Evolutionary conservation across 192 early-diverging fungal species (phyloP).

Genomic region (Helicostylum pulchrum): DNA sequence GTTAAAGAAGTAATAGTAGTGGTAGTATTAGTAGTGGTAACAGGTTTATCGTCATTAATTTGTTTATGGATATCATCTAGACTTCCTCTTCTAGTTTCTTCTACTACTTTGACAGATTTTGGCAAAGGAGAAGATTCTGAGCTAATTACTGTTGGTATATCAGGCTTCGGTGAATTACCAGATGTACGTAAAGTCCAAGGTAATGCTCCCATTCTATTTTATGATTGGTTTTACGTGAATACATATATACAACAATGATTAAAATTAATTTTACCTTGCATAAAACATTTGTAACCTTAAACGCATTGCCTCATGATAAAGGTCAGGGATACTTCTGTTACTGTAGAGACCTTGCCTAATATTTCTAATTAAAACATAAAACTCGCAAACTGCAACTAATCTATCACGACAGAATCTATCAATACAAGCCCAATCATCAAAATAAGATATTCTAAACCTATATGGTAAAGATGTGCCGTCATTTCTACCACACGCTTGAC

Average conservation of each 20-base stretch:
- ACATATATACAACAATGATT: neutral
- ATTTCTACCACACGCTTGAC: conserved; percentile 52
- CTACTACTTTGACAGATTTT: conserved; percentile 2
- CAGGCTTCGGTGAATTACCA: neutral
- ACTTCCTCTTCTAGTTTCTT: conserved; percentile 14
- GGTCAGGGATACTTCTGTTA: conserved; percentile 66
- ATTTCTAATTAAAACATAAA: conserved; percentile 91
- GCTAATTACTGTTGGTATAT: neutral
- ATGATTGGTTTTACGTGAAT: neutral
- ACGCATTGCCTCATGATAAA: conserved; percentile 85
- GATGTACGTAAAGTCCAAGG: conserved; percentile 26
- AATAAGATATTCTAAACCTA: conserved; percentile 66
- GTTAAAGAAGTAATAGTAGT: no score
- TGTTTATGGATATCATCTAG: conserved; percentile 7
- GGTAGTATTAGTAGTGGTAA: no score
- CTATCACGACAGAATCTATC: conserved; percentile 89
- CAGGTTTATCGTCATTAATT: no score
- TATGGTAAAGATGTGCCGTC: conserved; percentile 48
- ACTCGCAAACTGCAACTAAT: conserved; percentile 88
- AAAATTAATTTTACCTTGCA: conserved; percentile 39
- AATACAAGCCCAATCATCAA: conserved; percentile 74
- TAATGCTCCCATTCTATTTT: conserved; percentile 29
- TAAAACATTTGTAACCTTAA: conserved; percentile 94
- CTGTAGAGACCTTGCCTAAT: conserved; percentile 84
- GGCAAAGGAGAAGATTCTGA: conserved; percentile 15